Percentiles rank a stretch among this genome's conserved stretches.
Conservation (phyloP, 768 basidiomycete species). For the Paxillus rubicundulus region DNA sequence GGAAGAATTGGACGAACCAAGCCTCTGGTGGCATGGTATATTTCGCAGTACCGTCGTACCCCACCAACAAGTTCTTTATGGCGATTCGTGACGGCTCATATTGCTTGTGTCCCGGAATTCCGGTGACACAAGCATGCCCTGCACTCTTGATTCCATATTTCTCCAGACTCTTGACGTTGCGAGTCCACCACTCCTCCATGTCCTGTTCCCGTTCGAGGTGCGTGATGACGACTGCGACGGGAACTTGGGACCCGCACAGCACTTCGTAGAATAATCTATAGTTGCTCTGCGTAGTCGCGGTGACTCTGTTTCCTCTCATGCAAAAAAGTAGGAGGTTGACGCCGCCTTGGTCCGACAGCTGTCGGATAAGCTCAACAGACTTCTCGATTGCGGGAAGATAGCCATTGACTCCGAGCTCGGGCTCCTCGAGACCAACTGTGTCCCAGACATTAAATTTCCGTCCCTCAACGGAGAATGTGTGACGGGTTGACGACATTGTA, state of each 20-base stretch:
- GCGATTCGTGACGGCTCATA: slow-evolving; percentile 24
- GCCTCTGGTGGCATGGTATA: slow-evolving; percentile 27
- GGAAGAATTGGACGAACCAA: slow-evolving; percentile 26
- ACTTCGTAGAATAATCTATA: slow-evolving; percentile 42
- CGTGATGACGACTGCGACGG: slow-evolving; percentile 35
- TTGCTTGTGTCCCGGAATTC: slow-evolving; percentile 26
- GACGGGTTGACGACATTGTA: slow-evolving; percentile 34
- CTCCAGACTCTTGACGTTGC: slow-evolving; percentile 23
- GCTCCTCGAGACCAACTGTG: slow-evolving; percentile 36
- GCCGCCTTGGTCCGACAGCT: slow-evolving; percentile 30
- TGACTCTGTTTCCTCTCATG: slow-evolving; percentile 42
- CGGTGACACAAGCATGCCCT: slow-evolving; percentile 37
- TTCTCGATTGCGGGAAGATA: slow-evolving; percentile 31
- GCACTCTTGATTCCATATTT: slow-evolving; percentile 26
- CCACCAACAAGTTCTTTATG: slow-evolving; percentile 14
- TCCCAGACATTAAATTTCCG: slow-evolving; percentile 30
- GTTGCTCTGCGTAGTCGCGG: slow-evolving; percentile 15
- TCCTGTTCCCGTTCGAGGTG: slow-evolving; percentile 37
- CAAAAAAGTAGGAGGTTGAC: slow-evolving; percentile 42
- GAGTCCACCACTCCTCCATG: slow-evolving; percentile 37
- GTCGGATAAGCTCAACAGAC: slow-evolving; percentile 32
- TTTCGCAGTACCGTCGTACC: slow-evolving; percentile 11
- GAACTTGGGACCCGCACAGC: slow-evolving; percentile 37
- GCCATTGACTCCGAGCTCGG: slow-evolving; percentile 22
- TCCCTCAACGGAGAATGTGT: slow-evolving; percentile 21